A percentile compares a stretch with the other conserved stretches of the same genome.
Evolutionary conservation across 345 rosid genomes (phyloP).

Genomic region (Odontarrhena argentea): DNA sequence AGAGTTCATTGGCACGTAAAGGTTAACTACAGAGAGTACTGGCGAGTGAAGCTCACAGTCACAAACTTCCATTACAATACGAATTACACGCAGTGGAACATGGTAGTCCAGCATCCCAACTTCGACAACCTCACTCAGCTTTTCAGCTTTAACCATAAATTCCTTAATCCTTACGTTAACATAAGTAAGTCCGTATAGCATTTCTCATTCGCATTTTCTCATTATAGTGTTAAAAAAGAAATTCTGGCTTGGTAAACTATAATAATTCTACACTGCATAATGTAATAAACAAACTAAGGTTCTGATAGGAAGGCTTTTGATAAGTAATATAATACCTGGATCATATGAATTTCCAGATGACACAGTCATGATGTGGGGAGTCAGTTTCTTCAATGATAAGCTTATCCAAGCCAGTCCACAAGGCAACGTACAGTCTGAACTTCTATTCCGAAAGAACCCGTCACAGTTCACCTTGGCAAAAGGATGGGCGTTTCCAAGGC

Average conservation of each 20-base stretch:
- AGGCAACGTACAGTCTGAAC: slow-evolving; percentile 89
- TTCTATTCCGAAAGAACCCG: slow-evolving; percentile 71
- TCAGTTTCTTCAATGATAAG: slow-evolving; percentile 74
- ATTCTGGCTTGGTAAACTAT: too few relatives aligned
- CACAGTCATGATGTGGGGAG: slow-evolving; percentile 79
- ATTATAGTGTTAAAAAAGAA: too few relatives aligned
- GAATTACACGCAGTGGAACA: slow-evolving; percentile 85
- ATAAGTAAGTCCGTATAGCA: slow-evolving; percentile 60
- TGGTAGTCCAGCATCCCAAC: slow-evolving; percentile 85
- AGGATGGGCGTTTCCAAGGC: slow-evolving; percentile 94
- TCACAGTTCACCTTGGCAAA: slow-evolving; percentile 66
- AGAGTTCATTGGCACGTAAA: slow-evolving; percentile 93
- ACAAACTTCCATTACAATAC: slow-evolving; percentile 79
- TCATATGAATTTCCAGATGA: slow-evolving; percentile 56
- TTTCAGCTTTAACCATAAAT: slow-evolving; percentile 73
- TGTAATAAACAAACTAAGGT: too few relatives aligned
- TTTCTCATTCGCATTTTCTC: too few relatives aligned
- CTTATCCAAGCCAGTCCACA: slow-evolving; percentile 71
- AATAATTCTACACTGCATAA: too few relatives aligned
- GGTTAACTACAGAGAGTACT: slow-evolving; percentile 74
- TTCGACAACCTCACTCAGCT: slow-evolving; percentile 68
- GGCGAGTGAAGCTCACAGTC: slow-evolving; percentile 79
- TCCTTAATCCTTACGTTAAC: slow-evolving; percentile 57
- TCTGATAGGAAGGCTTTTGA: too few relatives aligned
- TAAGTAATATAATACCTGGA: neutral